A percentile compares a stretch with the other conserved stretches of the same genome.
These are phyloP conservation scores for Macrotyloma uniflorum DNA, from an alignment of 306 rosid species.

Conservation along the genomic window DNA sequence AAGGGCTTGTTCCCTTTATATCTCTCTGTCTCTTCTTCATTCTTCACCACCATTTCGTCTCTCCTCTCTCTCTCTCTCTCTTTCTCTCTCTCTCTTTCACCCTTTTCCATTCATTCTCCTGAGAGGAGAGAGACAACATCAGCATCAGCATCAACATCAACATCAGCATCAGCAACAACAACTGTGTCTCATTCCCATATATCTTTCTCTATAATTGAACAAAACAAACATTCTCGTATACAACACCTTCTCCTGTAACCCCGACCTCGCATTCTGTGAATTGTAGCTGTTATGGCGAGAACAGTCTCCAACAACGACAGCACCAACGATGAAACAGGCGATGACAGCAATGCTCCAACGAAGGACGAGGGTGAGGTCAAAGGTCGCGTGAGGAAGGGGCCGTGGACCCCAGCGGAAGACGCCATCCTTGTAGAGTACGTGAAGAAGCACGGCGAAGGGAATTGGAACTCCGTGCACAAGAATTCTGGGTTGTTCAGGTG, in stretches of 20 bases:
- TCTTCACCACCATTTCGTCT: neutral
- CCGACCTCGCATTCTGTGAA: neutral
- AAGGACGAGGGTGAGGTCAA: conserved; percentile 18
- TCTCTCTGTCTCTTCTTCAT: conserved; percentile 21
- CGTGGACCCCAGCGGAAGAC: conserved; percentile 81
- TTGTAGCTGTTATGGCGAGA: conserved; percentile 11
- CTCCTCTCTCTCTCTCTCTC: conserved; percentile 25
- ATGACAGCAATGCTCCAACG: neutral
- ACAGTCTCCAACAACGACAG: conserved; percentile 4
- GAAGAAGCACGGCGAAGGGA: conserved; percentile 75
- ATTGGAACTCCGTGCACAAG: conserved; percentile 79
- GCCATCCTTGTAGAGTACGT: conserved; percentile 66
- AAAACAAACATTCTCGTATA: neutral
- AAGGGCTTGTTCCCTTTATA: neutral
- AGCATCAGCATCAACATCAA: neutral
- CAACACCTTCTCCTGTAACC: neutral
- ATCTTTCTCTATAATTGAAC: neutral
- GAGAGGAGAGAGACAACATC: conserved; percentile 53
- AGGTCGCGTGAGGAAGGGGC: conserved; percentile 64
- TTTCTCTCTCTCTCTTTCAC: neutral
- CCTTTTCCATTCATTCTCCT: neutral
- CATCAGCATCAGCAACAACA: no score
- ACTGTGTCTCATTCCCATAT: neutral
- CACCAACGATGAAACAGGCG: neutral
- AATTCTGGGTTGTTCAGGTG: conserved; percentile 64